phyloP scores from a whole-genome alignment of 1,284 basidiomycete species.

The Mrakiaceae sp. region DNA sequence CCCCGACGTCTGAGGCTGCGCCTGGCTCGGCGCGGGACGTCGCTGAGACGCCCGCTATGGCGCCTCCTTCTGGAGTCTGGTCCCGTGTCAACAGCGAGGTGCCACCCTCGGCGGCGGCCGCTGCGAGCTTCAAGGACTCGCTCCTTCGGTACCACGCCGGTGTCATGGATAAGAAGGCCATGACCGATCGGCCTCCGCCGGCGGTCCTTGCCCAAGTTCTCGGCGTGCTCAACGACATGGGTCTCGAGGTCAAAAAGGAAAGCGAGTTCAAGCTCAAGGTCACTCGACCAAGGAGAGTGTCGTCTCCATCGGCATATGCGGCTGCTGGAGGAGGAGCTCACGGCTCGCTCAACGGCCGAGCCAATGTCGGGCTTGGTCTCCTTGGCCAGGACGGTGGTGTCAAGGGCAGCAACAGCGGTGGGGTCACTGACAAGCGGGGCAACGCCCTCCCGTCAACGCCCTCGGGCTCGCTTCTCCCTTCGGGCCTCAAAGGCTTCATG shows the following conservation, averaged over 20 bases:
- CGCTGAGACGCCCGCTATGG: constrained; percentile 15
- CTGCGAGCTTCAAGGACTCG: constrained; percentile 34
- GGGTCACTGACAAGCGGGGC: constrained; percentile 59
- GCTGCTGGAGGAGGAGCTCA: constrained; percentile 20
- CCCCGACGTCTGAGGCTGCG: background rate
- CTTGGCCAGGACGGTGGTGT: background rate
- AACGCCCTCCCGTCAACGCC: constrained; percentile 62
- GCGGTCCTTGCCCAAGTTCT: constrained; percentile 79
- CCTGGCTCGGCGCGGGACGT: constrained; percentile 2
- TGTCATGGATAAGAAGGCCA: constrained; percentile 80
- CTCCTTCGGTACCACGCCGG: constrained; percentile 78
- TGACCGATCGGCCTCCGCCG: constrained; percentile 71
- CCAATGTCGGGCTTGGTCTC: constrained; percentile 27
- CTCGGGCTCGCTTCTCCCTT: constrained; percentile 41
- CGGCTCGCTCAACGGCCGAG: constrained; percentile 21
- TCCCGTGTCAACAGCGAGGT: background rate
- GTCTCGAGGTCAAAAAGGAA: constrained; percentile 76
- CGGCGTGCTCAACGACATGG: constrained; percentile 73
- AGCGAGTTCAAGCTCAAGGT: constrained; percentile 80
- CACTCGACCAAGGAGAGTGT: constrained; percentile 70
- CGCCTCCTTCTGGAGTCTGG: constrained; percentile 1
- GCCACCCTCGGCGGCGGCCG: constrained; percentile 13
- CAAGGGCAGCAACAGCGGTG: too few relatives aligned
- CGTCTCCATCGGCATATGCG: constrained; percentile 57
- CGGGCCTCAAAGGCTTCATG: constrained; percentile 70